A percentile compares a stretch with the other conserved stretches of the same genome.
These are phyloP conservation scores for Clavulina sp. DNA, from an alignment of 768 basidiomycete species.

Conservation along the genomic window DNA sequence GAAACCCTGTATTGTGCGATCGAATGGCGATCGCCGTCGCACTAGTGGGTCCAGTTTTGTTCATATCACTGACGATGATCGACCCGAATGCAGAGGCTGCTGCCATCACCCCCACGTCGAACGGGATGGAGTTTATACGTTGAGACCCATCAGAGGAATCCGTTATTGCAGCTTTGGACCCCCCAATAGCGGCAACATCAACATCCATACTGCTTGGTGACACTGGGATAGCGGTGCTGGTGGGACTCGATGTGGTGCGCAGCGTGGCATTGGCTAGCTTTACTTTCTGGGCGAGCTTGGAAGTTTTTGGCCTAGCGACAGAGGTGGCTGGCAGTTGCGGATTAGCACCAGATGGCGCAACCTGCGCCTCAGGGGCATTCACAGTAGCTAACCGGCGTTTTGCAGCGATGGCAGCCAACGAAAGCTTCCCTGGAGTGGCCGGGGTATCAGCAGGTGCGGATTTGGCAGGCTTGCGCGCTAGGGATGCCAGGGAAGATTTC, in stretches of 20 bases:
- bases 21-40: too few species aligned
- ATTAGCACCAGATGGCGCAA: neutral
- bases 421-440: too few species aligned
- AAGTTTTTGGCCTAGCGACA: conserved; percentile 15
- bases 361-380: too few species aligned
- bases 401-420: too few species aligned
- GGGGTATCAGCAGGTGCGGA: neutral
- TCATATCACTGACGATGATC: too few species aligned
- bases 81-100: conserved; percentile 7
- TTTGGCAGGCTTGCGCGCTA: conserved; percentile 6
- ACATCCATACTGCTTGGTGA: neutral
- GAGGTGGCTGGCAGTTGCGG: neutral
- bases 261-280: conserved; percentile 39
- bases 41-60: too few species aligned
- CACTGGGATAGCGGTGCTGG: neutral
- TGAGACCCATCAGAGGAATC: neutral
- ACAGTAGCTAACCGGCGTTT: too few species aligned
- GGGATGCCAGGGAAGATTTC: conserved; percentile 28
- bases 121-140: neutral
- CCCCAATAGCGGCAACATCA: neutral
- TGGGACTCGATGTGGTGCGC: neutral
- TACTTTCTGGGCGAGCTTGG: conserved; percentile 63
- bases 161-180: neutral
- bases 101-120: neutral
- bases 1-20: too few species aligned